These are phyloP conservation scores for Litchi chinensis DNA, from an alignment of 345 rosid genomes.

Conservation along the genomic window DNA sequence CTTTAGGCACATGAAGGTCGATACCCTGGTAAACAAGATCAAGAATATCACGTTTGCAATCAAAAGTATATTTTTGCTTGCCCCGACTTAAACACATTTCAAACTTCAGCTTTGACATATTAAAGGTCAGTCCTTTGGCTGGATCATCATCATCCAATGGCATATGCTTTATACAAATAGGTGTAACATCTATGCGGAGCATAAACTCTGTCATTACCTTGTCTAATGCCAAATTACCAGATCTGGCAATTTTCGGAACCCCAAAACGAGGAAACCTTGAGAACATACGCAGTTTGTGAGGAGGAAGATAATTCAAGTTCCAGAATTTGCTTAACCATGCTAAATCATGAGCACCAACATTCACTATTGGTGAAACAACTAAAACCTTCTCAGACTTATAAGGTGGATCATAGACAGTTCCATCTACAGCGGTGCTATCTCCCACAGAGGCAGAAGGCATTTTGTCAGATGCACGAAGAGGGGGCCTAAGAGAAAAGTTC, in stretches of 20 bases:
- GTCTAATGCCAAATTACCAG: conserved; percentile 93
- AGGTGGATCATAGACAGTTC: conserved; percentile 36
- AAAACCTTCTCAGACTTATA: conserved; percentile 45
- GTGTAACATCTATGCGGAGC: conserved; percentile 87
- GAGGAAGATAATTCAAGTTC: conserved; percentile 85
- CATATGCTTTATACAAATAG: conserved; percentile 66
- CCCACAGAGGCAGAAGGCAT: conserved; percentile 44
- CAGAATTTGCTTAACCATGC: conserved; percentile 90
- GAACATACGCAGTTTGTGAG: conserved; percentile 87
- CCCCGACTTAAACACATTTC: conserved; percentile 88
- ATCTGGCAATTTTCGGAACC: conserved; percentile 71
- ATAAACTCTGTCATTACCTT: conserved; percentile 96
- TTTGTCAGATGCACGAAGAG: conserved; percentile 33
- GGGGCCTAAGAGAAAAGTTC: conserved; percentile 84
- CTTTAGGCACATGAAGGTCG: conserved; percentile 89
- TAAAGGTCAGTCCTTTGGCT: conserved; percentile 84
- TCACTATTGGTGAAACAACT: conserved; percentile 57
- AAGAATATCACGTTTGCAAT: conserved; percentile 84
- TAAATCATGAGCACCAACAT: conserved; percentile 93
- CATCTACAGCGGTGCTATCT: conserved; percentile 37
- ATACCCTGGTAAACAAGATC: conserved; percentile 96
- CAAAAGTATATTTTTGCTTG: conserved; percentile 87
- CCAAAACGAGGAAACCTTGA: conserved; percentile 98
- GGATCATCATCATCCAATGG: conserved; percentile 92
- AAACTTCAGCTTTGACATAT: conserved; percentile 76